Base-by-base conservation (phyloP, 768 basidiomycete species). In the Russula sp. region DNA sequence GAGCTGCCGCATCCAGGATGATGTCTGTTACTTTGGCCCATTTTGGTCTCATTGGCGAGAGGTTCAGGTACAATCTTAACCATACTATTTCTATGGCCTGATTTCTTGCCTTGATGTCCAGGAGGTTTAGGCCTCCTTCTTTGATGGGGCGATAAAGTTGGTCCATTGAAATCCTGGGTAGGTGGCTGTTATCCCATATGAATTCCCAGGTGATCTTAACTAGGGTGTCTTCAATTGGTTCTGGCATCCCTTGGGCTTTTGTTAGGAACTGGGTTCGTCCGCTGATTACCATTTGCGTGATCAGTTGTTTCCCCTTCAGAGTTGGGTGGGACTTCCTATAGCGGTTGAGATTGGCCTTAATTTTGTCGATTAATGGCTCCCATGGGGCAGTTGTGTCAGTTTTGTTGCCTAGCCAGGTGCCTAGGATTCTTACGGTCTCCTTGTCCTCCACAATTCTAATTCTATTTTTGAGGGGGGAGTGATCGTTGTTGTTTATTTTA, bases 1-100 rank as follows among this genome's bases (percentile, higher is more conserved):
- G 45, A 3, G 60, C 56, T 1, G 60, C 3, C 0, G 43, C 16
- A 14, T 59, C 45, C 7, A 68, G 32, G 0, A 69, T 29, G 0
- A n/a, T 5, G 22, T 70, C 68, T 0, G 56, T 41, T 0, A 60
- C n/a, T 42, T 16, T 64, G 0, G 69, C 69, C 69, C 69, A 70
- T 1, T 16, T 1, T 58, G 64, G n/a, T 58, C 52, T 0, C 7
- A 1, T 2, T 0, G 8, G 4, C 0, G 34, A 25, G 0, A 60
- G 14, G 48, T 66, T 47, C 0, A 69, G 67, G 60, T 66, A 68
- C 0, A 16, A 16, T 25, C 53, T 61, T 0, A 66, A 10, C 67
- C 68, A 68, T 3, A 41, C 54, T 0, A 69, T 20, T 8, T 68
- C 47, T 0, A 69, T 65, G 0, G 68, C 65, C 14, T 63, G 48